Percentiles rank a stretch among this genome's conserved stretches.
phyloP scores from a whole-genome alignment of 495 filamentous ascomycete species.

The Letharia columbiana region DNA sequence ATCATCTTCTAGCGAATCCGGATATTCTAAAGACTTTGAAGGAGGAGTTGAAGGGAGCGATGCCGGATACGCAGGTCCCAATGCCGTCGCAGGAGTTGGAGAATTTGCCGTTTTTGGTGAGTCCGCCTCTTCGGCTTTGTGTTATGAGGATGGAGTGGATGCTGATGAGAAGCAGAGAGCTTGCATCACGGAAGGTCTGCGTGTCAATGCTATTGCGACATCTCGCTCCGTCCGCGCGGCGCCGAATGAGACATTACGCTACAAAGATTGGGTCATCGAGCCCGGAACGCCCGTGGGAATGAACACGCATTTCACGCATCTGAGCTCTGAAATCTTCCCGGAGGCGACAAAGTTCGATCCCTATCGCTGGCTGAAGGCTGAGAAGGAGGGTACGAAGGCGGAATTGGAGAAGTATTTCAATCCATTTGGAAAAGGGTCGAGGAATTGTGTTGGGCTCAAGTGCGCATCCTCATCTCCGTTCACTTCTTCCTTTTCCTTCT shows the following conservation, averaged over 20 bases:
- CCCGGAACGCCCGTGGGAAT: slow-evolving; percentile 39
- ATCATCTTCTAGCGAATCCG: slow-evolving; percentile 35
- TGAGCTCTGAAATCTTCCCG: slow-evolving; percentile 29
- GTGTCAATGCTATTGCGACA: slow-evolving; percentile 30
- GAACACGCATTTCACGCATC: slow-evolving; percentile 41
- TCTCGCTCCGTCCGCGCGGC: slow-evolving; percentile 36
- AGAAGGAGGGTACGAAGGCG: slow-evolving; percentile 19
- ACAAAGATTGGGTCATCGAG: slow-evolving; percentile 34
- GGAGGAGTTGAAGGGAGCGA: slow-evolving; percentile 29
- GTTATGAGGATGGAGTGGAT: background rate
- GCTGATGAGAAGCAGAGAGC: slow-evolving; percentile 10
- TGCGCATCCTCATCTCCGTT: slow-evolving; percentile 19
- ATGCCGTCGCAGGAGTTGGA: slow-evolving; percentile 39
- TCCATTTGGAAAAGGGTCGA: slow-evolving; percentile 38
- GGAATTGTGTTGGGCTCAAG: slow-evolving; percentile 43
- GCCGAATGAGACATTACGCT: slow-evolving; percentile 34
- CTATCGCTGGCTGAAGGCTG: slow-evolving; percentile 40
- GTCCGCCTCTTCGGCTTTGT: background rate
- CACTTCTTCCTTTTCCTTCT: background rate
- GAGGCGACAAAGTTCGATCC: slow-evolving; percentile 30
- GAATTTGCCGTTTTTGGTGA: slow-evolving; percentile 34
- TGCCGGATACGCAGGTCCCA: slow-evolving; percentile 26
- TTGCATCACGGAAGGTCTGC: slow-evolving; percentile 15
- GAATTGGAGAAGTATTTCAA: slow-evolving; percentile 33
- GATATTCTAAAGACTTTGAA: slow-evolving; percentile 29